Percentiles rank a stretch among this genome's conserved stretches.
Conservation (phyloP, 2,329 filamentous ascomycete species). For the Penicillium sp. region DNA sequence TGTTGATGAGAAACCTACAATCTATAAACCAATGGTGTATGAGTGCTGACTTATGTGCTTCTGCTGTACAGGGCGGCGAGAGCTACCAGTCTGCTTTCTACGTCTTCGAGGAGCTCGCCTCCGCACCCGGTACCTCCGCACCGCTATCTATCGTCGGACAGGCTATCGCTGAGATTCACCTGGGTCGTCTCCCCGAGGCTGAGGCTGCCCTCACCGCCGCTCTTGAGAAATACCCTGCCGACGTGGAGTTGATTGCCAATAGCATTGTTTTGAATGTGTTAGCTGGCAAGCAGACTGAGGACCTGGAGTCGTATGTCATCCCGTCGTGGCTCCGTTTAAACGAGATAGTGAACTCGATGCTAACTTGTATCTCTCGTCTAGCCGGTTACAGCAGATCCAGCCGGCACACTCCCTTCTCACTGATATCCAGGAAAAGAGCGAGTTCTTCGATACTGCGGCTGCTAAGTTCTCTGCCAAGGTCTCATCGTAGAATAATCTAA, state of each 20-base stretch:
- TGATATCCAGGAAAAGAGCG: slow-evolving; percentile 81
- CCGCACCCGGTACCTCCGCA: slow-evolving; percentile 77
- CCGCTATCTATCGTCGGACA: slow-evolving; percentile 77
- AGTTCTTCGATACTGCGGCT: slow-evolving; percentile 81
- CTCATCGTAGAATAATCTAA: slow-evolving; percentile 27
- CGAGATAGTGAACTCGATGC: not conserved
- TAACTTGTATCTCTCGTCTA: slow-evolving; percentile 24
- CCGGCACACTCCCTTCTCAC: slow-evolving; percentile 68
- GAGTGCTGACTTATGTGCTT: not conserved
- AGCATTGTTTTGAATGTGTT: slow-evolving; percentile 75
- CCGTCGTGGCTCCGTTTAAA: too few relatives aligned
- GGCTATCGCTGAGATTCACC: slow-evolving; percentile 86
- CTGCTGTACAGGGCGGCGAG: slow-evolving; percentile 69
- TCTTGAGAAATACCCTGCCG: slow-evolving; percentile 68
- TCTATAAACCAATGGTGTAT: not conserved
- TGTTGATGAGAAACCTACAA: slow-evolving; percentile 28
- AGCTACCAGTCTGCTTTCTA: slow-evolving; percentile 97
- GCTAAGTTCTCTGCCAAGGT: slow-evolving; percentile 86
- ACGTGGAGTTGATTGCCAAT: slow-evolving; percentile 78
- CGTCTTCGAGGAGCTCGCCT: slow-evolving; percentile 93
- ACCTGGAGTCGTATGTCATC: slow-evolving; percentile 61
- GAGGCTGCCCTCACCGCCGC: slow-evolving; percentile 83
- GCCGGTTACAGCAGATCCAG: slow-evolving; percentile 52
- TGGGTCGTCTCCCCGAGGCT: slow-evolving; percentile 84
- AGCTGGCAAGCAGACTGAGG: slow-evolving; percentile 67